phyloP scores from a whole-genome alignment of 805 yeast genomes.

The Lachancea sp. region DNA sequence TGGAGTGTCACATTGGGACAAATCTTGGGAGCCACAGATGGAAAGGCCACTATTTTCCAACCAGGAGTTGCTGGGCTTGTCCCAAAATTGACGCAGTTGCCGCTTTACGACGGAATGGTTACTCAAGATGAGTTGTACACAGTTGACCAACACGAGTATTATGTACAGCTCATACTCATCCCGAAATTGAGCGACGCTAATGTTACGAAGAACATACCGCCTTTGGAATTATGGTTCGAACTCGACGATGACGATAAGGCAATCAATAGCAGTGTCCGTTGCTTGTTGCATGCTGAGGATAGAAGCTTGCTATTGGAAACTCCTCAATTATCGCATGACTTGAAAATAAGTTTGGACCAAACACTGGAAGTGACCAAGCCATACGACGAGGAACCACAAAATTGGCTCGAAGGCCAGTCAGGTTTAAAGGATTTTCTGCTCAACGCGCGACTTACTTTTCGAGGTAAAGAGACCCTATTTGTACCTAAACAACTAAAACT shows the following conservation, averaged over 20 bases:
- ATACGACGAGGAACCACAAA: slow-evolving; percentile 19
- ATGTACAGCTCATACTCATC: slow-evolving; percentile 24
- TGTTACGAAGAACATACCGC: slow-evolving; percentile 13
- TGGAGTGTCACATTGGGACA: slow-evolving; percentile 28
- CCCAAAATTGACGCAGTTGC: slow-evolving; percentile 20
- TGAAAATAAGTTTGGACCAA: slow-evolving; percentile 18
- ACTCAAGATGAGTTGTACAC: slow-evolving; percentile 14
- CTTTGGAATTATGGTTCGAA: slow-evolving; percentile 29
- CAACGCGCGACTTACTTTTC: slow-evolving; percentile 15
- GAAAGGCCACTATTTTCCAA: slow-evolving; percentile 15
- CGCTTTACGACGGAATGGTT: slow-evolving; percentile 14
- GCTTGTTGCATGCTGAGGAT: slow-evolving; percentile 19
- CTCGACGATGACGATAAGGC: slow-evolving; percentile 26
- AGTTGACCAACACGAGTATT: slow-evolving; percentile 29
- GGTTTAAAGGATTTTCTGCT: slow-evolving; percentile 38
- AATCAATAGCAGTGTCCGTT: slow-evolving; percentile 19
- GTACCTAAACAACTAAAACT: slow-evolving; percentile 14
- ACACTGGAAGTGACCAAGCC: slow-evolving; percentile 16
- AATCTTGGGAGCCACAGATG: slow-evolving; percentile 11
- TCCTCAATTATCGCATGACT: slow-evolving; percentile 25
- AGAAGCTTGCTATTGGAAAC: slow-evolving; percentile 20
- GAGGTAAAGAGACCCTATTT: slow-evolving; percentile 11
- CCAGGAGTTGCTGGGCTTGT: slow-evolving; percentile 23
- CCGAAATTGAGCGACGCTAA: slow-evolving; percentile 16
- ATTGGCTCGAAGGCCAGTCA: slow-evolving; percentile 38